Evolutionary conservation across 2,329 filamentous ascomycete species (phyloP), one percentile per base, ranked within the genome.

Genomic region (Emmonsiellopsis sp.): DNA sequence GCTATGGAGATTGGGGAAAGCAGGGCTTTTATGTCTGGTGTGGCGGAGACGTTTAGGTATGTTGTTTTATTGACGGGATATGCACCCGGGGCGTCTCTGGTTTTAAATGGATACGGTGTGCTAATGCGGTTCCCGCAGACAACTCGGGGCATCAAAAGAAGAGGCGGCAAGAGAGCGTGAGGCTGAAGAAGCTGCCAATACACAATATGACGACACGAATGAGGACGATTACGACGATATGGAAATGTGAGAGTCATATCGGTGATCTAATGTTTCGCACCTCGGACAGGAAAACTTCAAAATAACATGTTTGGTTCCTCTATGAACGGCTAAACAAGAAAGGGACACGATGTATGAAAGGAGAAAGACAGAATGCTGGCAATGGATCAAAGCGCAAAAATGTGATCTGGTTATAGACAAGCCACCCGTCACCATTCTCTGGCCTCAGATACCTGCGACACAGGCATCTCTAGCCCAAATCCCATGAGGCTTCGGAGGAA

Each of bases 1-100:
- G 88, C 88, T 2, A 90, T 97, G 86, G 93, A 98, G 74, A 77
- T 97, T 47, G 86, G 87, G 0, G 92, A 97, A 73, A 87, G 84
- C 53, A 80, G 92, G 62, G 85, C 83, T 0, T 95, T 96, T 65
- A 83, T 97, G 56, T 77, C 83, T 1, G 88, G 87, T 1, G 88
- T 96, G 2, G 85, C 97, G 58, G 91, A 97, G 68, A 89, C 88
- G 4, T 77, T 97, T 62, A 76, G 81, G 78, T 79, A 69, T 57
- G 62, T 58, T 21, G 3, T 51, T 34, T 39, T 10, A 27, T 27
- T 27, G 21, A 27, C 2, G 32, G 11, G 45, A 6, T 14, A 49
- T 40, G 17, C 14, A 8, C 14, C 27, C n/a, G 14, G 32, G 33
- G 21, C 21, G 21, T 27, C 21, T 27, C 21, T 4, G 21, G 21